Percentiles rank a stretch among this genome's conserved stretches.
Conservation (phyloP, 331 rosid genomes). For the Phaseolus coccineus region DNA sequence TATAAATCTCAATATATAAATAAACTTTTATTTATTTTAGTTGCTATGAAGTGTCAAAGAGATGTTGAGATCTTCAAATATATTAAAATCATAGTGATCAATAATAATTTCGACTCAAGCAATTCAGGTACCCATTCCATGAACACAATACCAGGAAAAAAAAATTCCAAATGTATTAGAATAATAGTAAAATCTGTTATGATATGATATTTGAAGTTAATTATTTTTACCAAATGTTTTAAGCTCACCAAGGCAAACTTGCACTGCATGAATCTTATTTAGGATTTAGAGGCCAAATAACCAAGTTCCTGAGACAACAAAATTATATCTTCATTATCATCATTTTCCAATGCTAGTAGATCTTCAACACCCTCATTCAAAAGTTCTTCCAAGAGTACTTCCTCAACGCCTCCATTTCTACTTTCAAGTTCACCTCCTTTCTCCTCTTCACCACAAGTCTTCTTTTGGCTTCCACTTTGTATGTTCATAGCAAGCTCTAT, state of each 20-base stretch:
- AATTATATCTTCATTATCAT: conserved; percentile 50
- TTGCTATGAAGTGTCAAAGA: background rate
- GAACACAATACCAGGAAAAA: background rate
- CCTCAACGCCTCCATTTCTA: conserved; percentile 25
- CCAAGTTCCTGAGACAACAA: conserved; percentile 58
- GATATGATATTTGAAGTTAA: background rate
- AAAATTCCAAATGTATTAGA: background rate
- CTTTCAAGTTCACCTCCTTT: conserved; percentile 38
- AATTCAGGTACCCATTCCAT: background rate
- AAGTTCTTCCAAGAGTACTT: conserved; percentile 52
- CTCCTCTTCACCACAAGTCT: background rate
- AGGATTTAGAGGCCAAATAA: conserved; percentile 50
- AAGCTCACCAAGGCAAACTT: background rate
- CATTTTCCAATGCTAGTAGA: conserved; percentile 41
- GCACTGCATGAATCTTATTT: conserved; percentile 17
- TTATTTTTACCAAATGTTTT: background rate
- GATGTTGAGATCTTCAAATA: background rate
- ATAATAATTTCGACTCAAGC: background rate
- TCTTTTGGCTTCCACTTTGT: conserved; percentile 26
- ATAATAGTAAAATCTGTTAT: background rate
- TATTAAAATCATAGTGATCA: background rate
- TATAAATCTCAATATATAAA: background rate
- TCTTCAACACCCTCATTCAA: conserved; percentile 51
- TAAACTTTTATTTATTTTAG: background rate
- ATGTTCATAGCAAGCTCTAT: conserved; percentile 38